These are phyloP conservation scores for Kazachstania sp. DNA, from an alignment of 1,139 yeast genomes.

Conservation along the genomic window DNA sequence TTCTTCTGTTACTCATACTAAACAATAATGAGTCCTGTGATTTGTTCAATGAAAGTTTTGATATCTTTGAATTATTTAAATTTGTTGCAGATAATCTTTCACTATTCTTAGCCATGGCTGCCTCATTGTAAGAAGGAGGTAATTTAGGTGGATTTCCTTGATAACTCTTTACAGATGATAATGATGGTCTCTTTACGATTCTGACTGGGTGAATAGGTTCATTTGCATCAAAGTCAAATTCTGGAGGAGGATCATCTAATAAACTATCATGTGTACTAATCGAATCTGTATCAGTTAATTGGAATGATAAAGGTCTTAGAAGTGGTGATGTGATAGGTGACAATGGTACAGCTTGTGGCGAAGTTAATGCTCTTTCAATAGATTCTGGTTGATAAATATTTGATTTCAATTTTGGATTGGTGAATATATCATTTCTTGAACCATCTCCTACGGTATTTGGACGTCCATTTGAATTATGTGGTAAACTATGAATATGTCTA, in stretches of 20 bases:
- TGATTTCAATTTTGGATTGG: constrained; percentile 32
- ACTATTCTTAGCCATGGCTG: constrained; percentile 17
- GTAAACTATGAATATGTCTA: background rate
- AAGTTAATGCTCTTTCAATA: constrained; percentile 38
- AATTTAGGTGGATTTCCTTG: background rate
- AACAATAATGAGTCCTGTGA: constrained; percentile 18
- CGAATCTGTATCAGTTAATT: background rate
- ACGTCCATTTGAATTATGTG: background rate
- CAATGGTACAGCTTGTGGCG: constrained; percentile 54
- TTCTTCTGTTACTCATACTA: constrained; percentile 1
- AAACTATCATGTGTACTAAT: constrained; percentile 1
- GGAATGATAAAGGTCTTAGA: constrained; percentile 8
- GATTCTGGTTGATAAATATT: constrained; percentile 54
- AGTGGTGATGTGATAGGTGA: constrained; percentile 36
- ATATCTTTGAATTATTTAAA: constrained; percentile 7
- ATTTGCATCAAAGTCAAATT: constrained; percentile 14
- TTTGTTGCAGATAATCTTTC: constrained; percentile 6
- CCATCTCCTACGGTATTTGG: constrained; percentile 8
- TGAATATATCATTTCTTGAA: constrained; percentile 12
- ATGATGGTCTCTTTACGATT: background rate
- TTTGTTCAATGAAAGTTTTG: constrained; percentile 18
- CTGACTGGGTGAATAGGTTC: constrained; percentile 14
- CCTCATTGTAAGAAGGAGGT: constrained; percentile 34
- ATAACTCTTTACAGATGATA: background rate
- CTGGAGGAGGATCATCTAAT: constrained; percentile 19